Base-by-base conservation (phyloP, 192 early-diverging fungal species). In the Phlyctochytrium arcticum region DNA sequence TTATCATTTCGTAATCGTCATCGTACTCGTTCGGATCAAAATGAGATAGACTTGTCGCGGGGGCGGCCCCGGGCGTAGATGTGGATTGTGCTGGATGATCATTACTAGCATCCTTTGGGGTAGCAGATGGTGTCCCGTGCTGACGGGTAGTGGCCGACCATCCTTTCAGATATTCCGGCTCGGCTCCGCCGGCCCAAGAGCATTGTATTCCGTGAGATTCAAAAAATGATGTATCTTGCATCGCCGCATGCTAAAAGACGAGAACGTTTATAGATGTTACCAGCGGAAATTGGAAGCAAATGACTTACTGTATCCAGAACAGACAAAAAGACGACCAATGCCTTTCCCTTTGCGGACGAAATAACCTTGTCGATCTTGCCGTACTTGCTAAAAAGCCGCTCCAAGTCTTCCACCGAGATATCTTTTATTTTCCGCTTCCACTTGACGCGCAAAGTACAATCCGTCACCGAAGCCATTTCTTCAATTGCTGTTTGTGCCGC, bases 1-100 rank as follows among this genome's bases (percentile, higher is more conserved):
- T 68, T 21, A 68, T 50, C 44, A 42, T 51, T 60, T 68, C 57
- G 36, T 68, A 68, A 21, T 68, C 66, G 48, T 68, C 66, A 30
- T 68, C 66, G n/a, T n/a, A 53, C 33, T 30, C n/a, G 19, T 4
- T 15, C 48, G 3, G 61, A 12, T 10, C n/a, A n/a, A n/a, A n/a
- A n/a, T n/a, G n/a, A n/a, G n/a, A n/a, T n/a, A n/a, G n/a, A n/a
- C n/a, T n/a, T n/a, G n/a, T n/a, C n/a, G n/a, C n/a, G n/a, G n/a
- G n/a, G n/a, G n/a, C n/a, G n/a, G n/a, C n/a, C n/a, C n/a, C n/a
- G n/a, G n/a, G n/a, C n/a, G n/a, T n/a, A n/a, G n/a, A n/a, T n/a
- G n/a, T n/a, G n/a, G n/a, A n/a, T n/a, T n/a, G n/a, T n/a, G n/a
- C n/a, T n/a, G n/a, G n/a, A n/a, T n/a, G n/a, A n/a, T n/a, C n/a